Conservation (phyloP, 371 early-diverging fungal genomes). For the Mucor sp. region DNA sequence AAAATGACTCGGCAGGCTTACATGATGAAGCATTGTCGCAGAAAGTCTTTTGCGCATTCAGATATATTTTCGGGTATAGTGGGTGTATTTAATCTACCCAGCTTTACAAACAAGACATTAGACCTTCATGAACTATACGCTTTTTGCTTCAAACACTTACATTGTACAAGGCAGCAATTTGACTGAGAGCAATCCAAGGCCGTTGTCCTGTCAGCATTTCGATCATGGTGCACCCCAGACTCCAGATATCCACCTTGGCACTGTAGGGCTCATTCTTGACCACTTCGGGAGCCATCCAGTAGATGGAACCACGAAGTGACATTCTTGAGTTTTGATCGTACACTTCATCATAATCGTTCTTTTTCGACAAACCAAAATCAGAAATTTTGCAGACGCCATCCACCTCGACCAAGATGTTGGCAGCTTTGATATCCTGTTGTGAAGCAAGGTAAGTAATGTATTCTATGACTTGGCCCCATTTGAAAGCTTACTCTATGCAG, state of each 20-base stretch:
- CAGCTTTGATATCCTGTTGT: conserved; percentile 90
- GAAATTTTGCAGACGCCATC: conserved; percentile 93
- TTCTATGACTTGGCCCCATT: not conserved
- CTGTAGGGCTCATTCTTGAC: conserved; percentile 78
- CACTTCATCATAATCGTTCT: conserved; percentile 57
- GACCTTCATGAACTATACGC: not conserved
- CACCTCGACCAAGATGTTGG: conserved; percentile 86
- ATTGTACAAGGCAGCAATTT: conserved; percentile 73
- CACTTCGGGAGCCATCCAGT: conserved; percentile 96
- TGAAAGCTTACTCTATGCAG: conserved; percentile 65
- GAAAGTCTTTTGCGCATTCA: conserved; percentile 63
- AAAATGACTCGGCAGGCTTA: conserved; percentile 17
- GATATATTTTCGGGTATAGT: conserved; percentile 70
- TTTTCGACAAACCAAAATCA: conserved; percentile 97
- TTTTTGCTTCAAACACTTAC: conserved; percentile 30
- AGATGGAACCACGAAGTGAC: conserved; percentile 69
- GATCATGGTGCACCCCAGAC: conserved; percentile 83
- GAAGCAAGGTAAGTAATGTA: not conserved
- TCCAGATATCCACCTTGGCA: conserved; percentile 80
- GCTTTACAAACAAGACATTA: conserved; percentile 20
- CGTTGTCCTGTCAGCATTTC: conserved; percentile 92
- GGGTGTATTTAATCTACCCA: conserved; percentile 61
- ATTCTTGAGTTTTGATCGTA: conserved; percentile 59
- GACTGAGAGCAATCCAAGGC: conserved; percentile 79
- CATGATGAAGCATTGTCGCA: conserved; percentile 69